Evolutionary conservation across 768 basidiomycete genomes (phyloP).

Genomic region (Suillus luteus): DNA sequence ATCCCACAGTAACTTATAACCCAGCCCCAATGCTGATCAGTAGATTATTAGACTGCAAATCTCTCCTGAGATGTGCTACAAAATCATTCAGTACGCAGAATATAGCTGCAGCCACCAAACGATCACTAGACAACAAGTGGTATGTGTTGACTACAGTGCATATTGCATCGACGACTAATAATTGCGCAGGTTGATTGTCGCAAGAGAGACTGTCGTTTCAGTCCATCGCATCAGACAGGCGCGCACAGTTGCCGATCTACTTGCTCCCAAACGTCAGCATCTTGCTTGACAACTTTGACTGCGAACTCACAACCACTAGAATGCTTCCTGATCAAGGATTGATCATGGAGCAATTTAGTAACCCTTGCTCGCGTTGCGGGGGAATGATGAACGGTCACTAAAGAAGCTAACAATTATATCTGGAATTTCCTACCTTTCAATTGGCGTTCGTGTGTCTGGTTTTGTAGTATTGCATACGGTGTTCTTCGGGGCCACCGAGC

Average conservation of each 20-base stretch:
- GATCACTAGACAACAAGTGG: conserved; percentile 36
- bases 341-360: conserved; percentile 22
- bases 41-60: background rate
- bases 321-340: conserved; percentile 32
- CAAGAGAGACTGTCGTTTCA: conserved; percentile 39
- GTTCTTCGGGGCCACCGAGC: background rate
- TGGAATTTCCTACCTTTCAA: background rate
- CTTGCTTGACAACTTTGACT: background rate
- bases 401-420: conserved; percentile 4
- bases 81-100: conserved; percentile 34
- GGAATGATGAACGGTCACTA: conserved; percentile 29
- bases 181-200: conserved; percentile 51
- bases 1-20: conserved; percentile 2
- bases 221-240: conserved; percentile 34
- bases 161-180: background rate
- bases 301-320: conserved; percentile 21
- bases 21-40: background rate
- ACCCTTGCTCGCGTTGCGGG: conserved; percentile 22
- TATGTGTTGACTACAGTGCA: conserved; percentile 20
- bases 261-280: conserved; percentile 41
- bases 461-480: background rate
- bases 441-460: background rate
- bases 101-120: conserved; percentile 37
- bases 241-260: conserved; percentile 40
- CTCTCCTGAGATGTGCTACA: conserved; percentile 35